Percentiles rank a stretch among this genome's conserved stretches.
phyloP scores from a whole-genome alignment of 208 protist genomes.

The Wallacemonas sp. region DNA sequence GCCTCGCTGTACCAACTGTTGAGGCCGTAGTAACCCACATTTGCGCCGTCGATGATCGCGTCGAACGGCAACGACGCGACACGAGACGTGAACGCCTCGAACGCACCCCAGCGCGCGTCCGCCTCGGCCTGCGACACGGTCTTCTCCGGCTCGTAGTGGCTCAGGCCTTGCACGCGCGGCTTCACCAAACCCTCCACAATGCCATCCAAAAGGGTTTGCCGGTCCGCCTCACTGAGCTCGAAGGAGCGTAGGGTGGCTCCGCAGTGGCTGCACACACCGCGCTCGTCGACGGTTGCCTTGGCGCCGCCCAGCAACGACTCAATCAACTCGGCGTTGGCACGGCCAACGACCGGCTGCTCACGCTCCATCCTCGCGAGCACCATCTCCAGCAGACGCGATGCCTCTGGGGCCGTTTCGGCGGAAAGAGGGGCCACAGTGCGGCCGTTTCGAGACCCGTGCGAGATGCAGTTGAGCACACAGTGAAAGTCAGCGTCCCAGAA shows the following conservation, averaged over 20 bases:
- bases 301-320: conserved; percentile 46
- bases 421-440: background rate
- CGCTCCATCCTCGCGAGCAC: conserved; percentile 49
- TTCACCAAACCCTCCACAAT: conserved; percentile 74
- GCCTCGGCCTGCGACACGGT: conserved; percentile 39
- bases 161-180: conserved; percentile 43
- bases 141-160: conserved; percentile 61
- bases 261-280: conserved; percentile 56
- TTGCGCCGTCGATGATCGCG: conserved; percentile 80
- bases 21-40: conserved; percentile 84
- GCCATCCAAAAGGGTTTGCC: conserved; percentile 51
- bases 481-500: conserved; percentile 86
- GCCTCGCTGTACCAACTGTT: conserved; percentile 73
- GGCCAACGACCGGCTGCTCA: conserved; percentile 79
- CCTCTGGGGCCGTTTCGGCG: background rate
- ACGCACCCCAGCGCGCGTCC: conserved; percentile 45
- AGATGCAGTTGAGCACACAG: conserved; percentile 45
- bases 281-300: conserved; percentile 20
- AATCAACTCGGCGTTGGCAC: conserved; percentile 53
- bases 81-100: conserved; percentile 52
- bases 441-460: background rate
- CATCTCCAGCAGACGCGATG: conserved; percentile 18
- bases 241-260: conserved; percentile 47
- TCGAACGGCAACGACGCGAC: conserved; percentile 52
- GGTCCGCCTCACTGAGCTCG: conserved; percentile 53